Base-by-base conservation (phyloP, 306 rosid species). In the Leucaena leucocephala region DNA sequence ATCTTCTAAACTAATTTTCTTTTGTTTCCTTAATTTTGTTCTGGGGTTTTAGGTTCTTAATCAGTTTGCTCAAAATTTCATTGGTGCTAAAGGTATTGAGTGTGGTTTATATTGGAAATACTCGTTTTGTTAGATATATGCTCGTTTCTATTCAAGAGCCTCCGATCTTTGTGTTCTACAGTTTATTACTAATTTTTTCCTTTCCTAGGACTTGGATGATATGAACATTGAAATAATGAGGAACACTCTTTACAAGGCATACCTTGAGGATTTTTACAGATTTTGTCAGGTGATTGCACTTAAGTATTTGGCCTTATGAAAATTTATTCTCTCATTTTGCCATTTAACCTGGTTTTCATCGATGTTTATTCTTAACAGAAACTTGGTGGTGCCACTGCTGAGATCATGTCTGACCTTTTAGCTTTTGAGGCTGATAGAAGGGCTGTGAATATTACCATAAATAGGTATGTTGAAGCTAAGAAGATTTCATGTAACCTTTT, bases 151-250 rank as follows among this genome's bases (percentile, higher is more conserved):
- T 45, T 66, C 55, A 43, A 68, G 11, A 19, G 44, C 52, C 54
- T 21, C 5, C 34, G 59, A 63, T 46, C 72, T 78, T 69, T 46
- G 42, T 66, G 43, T 74, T 80, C 40, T 78, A 44, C 43, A 58
- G 38, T n/a, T 83, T 62, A 8, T 33, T 85, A 38, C 36, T 33
- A 40, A 6, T 82, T 61, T 27, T 78, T 36, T 45, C 33, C 67
- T n/a, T 82, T 50, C 64, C 2, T 69, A 95, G 99, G 99, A 93
- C 85, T 88, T 93, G 92, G 99, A 95, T 90, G 99, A 95, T 84
- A 93, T 95, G 98, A 95, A 95, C 87, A 95, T 93, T 58, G 98
- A 95, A 85, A 95, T 95, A 57, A 93, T 95, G 99, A 90, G 99
- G 87, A 95, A 95, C 84, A 95, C 99, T 80, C 93, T 95, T 73